Percentiles rank a stretch among this genome's conserved stretches.
phyloP scores from a whole-genome alignment of 2,329 filamentous ascomycete genomes.

The Paramyrothecium roridum region DNA sequence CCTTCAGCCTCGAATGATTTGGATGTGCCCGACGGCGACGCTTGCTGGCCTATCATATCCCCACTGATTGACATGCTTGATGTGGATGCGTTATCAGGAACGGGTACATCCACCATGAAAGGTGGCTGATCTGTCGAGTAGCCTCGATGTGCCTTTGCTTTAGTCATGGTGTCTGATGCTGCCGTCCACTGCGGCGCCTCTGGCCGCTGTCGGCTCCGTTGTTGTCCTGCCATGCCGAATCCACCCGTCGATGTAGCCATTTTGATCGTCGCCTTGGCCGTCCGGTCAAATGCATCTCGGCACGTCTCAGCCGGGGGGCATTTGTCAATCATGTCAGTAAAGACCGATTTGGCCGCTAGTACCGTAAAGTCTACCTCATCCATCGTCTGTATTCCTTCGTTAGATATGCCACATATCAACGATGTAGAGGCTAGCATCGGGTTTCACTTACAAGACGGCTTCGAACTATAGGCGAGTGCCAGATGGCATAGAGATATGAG shows the following conservation, averaged over 20 bases:
- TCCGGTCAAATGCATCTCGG: constrained; percentile 89
- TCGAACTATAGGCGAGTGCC: constrained; percentile 88
- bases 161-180: neutral
- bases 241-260: constrained; percentile 89
- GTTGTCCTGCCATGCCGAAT: constrained; percentile 52
- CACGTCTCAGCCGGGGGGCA: constrained; percentile 94
- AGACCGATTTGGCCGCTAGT: constrained; percentile 85
- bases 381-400: constrained; percentile 56
- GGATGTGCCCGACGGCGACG: constrained; percentile 34
- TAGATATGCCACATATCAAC: neutral
- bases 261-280: constrained; percentile 91
- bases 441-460: constrained; percentile 70
- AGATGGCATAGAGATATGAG: constrained; percentile 94
- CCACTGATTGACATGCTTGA: constrained; percentile 33
- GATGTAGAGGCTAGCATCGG: neutral
- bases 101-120: constrained; percentile 31
- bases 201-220: constrained; percentile 20
- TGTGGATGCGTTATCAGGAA: constrained; percentile 38
- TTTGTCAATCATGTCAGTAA: constrained; percentile 88
- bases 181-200: constrained; percentile 8
- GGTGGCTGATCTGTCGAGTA: constrained; percentile 26
- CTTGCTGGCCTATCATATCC: constrained; percentile 30
- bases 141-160: constrained; percentile 18
- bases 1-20: constrained; percentile 31
- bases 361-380: constrained; percentile 99